These are phyloP conservation scores for Nissolia schottii DNA, from an alignment of 306 rosid species.

Conservation along the genomic window DNA sequence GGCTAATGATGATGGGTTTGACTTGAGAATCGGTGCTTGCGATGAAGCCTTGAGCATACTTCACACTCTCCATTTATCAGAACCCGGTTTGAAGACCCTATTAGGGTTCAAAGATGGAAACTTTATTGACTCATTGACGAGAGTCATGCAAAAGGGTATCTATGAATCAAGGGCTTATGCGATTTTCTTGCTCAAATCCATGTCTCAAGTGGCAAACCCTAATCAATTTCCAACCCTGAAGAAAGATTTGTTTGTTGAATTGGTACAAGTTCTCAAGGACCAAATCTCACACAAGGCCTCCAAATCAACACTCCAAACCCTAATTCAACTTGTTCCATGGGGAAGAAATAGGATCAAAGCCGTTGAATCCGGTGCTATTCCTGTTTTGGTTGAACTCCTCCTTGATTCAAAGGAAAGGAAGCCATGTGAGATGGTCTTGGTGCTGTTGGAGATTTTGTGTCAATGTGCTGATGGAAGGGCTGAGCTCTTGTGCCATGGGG, in stretches of 20 bases:
- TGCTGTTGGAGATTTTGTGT: constrained; percentile 49
- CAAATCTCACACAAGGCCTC: constrained; percentile 54
- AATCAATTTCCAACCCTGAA: constrained; percentile 2
- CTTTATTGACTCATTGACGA: constrained; percentile 39
- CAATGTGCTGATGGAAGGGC: constrained; percentile 79
- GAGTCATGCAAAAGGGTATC: constrained; percentile 42
- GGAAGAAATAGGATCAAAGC: constrained; percentile 65
- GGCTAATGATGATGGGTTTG: neutral
- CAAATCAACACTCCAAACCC: constrained; percentile 41
- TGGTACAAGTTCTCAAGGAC: constrained; percentile 48
- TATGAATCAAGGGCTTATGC: constrained; percentile 72
- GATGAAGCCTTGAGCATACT: constrained; percentile 63
- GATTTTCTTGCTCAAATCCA: constrained; percentile 46
- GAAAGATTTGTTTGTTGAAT: constrained; percentile 38
- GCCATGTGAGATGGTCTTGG: constrained; percentile 52
- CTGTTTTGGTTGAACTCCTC: constrained; percentile 51
- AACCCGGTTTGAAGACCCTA: constrained; percentile 32
- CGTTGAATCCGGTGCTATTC: constrained; percentile 57
- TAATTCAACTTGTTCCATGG: constrained; percentile 44
- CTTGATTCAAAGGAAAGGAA: constrained; percentile 48
- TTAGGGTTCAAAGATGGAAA: constrained; percentile 17
- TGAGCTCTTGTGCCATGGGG: constrained; percentile 56
- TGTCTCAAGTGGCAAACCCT: constrained; percentile 43
- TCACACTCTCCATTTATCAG: constrained; percentile 44
- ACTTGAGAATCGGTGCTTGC: neutral